A percentile compares a stretch with the other conserved stretches of the same genome.
Evolutionary conservation across 805 yeast genomes (phyloP).

Genomic region (Kurtzmaniella cleridarum): DNA sequence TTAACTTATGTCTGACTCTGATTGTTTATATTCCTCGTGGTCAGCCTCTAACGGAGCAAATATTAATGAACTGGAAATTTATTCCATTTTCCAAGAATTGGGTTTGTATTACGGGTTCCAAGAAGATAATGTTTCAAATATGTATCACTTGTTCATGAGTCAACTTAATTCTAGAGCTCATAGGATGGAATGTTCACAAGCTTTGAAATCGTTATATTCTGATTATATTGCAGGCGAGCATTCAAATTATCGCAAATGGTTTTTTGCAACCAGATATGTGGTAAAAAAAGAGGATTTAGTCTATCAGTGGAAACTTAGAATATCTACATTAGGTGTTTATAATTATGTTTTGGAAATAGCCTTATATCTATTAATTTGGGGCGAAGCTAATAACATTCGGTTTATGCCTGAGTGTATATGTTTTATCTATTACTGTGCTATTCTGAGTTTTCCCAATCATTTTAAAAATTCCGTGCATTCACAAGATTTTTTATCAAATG

Average conservation of each 20-base stretch:
- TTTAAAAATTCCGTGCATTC: not conserved
- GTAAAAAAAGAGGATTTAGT: conserved; percentile 54
- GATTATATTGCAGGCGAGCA: conserved; percentile 90
- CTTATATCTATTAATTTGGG: conserved; percentile 63
- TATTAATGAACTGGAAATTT: conserved; percentile 44
- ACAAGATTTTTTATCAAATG: conserved; percentile 27
- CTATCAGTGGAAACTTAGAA: conserved; percentile 60
- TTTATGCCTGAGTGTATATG: conserved; percentile 42
- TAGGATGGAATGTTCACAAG: conserved; percentile 65
- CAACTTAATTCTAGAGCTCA: conserved; percentile 85
- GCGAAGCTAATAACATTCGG: conserved; percentile 65
- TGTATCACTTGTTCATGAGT: conserved; percentile 74
- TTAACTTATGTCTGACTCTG: not conserved
- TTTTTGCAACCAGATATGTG: conserved; percentile 77
- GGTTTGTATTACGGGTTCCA: conserved; percentile 79
- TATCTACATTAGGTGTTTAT: conserved; percentile 47
- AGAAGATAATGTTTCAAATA: conserved; percentile 67
- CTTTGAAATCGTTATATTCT: conserved; percentile 73
- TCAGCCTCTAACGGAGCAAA: conserved; percentile 20
- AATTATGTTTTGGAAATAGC: conserved; percentile 66
- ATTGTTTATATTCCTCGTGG: conserved; percentile 15
- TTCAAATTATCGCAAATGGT: conserved; percentile 89
- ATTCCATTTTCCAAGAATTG: conserved; percentile 52
- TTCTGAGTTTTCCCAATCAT: conserved; percentile 1
- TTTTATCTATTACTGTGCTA: conserved; percentile 25